Evolutionary conservation across 2,329 filamentous ascomycete genomes (phyloP).

Genomic region (Macroventuria anomochaeta): DNA sequence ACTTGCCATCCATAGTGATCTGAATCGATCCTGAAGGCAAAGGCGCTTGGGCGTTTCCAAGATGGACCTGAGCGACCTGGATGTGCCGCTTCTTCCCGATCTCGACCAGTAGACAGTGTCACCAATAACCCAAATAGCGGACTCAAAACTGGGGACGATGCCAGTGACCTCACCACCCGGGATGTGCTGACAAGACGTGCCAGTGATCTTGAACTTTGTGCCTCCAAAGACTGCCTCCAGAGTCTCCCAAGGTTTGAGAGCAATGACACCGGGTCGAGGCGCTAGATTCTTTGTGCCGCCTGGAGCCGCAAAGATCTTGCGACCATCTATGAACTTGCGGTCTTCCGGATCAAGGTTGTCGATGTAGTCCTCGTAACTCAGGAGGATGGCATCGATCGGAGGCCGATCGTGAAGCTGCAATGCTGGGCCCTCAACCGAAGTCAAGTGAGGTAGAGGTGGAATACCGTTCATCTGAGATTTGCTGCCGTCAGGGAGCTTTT

Average conservation of each 20-base stretch:
- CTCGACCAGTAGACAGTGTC: neutral
- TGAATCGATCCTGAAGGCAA: neutral
- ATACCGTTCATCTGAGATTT: no score
- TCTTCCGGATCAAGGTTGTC: neutral
- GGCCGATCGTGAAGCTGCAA: neutral
- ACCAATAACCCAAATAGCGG: neutral
- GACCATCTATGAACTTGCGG: neutral
- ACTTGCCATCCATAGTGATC: neutral
- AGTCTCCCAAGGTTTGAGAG: neutral
- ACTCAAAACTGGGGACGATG: neutral
- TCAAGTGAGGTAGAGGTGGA: no score
- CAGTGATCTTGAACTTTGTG: neutral
- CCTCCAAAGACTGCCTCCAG: neutral
- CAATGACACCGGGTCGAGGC: neutral
- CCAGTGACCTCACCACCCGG: neutral
- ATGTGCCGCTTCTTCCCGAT: neutral
- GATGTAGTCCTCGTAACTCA: neutral
- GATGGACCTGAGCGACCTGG: neutral
- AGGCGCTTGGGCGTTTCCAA: neutral
- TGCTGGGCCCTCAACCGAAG: neutral
- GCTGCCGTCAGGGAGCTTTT: no score
- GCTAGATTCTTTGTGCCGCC: neutral
- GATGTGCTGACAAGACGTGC: neutral
- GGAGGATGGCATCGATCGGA: neutral
- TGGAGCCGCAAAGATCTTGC: neutral